A percentile compares a stretch with the other conserved stretches of the same genome.
Conservation (phyloP, 116 monocot species). For the Trichopus zeylanicus region DNA sequence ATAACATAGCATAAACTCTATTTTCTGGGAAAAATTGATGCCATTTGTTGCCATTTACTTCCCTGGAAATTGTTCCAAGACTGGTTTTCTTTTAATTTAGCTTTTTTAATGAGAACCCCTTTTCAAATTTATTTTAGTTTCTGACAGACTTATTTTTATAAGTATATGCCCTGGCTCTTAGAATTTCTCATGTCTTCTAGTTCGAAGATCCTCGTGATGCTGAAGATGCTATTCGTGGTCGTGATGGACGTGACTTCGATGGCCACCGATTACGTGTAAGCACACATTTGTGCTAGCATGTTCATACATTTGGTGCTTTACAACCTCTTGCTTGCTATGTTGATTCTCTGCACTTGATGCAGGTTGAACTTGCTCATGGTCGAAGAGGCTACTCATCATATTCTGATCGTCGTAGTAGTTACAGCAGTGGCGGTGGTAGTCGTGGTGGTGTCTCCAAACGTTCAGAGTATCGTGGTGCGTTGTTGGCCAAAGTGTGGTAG, state of each 20-base stretch:
- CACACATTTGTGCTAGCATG: neutral
- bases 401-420: constrained; percentile 41
- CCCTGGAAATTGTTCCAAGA: no score
- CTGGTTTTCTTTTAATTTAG: no score
- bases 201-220: constrained; percentile 69
- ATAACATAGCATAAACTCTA: no score
- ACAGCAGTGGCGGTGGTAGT: constrained; percentile 41
- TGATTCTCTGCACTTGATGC: neutral
- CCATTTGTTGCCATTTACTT: no score
- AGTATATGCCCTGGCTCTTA: no score
- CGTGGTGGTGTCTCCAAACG: constrained; percentile 65
- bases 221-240: constrained; percentile 65
- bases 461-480: constrained; percentile 65
- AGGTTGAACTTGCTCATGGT: constrained; percentile 96
- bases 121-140: no score
- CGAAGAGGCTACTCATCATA: constrained; percentile 65
- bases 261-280: constrained; percentile 22
- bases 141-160: no score
- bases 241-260: constrained; percentile 65
- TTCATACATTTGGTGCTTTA: neutral
- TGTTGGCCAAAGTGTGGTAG: neutral
- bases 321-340: neutral
- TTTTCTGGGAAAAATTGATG: no score
- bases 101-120: no score
- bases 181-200: constrained; percentile 24